Evolutionary conservation across 352 stramenopile genomes (phyloP).

Genomic region (Globisporangium canariense): DNA sequence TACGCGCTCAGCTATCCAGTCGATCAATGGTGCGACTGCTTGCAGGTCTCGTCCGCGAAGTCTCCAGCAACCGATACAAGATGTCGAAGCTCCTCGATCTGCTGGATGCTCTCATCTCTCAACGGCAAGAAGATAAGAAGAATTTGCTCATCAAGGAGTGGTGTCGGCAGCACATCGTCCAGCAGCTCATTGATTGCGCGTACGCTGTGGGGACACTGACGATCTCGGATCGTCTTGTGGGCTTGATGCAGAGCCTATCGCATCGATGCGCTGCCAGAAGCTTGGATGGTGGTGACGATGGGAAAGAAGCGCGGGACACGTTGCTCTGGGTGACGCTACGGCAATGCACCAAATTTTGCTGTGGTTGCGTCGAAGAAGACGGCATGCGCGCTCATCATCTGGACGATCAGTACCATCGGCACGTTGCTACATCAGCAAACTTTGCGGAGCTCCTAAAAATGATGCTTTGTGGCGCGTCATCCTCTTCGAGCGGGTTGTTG

Average conservation of each 20-base stretch:
- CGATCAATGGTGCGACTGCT: slow-evolving; percentile 31
- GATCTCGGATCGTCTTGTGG: slow-evolving; percentile 20
- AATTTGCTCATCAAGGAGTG: slow-evolving; percentile 24
- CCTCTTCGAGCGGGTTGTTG: neutral
- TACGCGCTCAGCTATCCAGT: slow-evolving; percentile 39
- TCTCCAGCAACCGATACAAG: slow-evolving; percentile 18
- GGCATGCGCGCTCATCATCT: neutral
- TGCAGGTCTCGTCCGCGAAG: slow-evolving; percentile 19
- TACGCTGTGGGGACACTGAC: slow-evolving; percentile 24
- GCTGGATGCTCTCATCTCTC: slow-evolving; percentile 28
- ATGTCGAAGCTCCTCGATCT: slow-evolving; percentile 37
- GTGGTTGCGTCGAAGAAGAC: slow-evolving; percentile 24
- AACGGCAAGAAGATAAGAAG: slow-evolving; percentile 16
- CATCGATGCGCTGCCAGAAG: neutral
- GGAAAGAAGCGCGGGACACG: slow-evolving; percentile 8
- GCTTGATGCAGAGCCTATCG: slow-evolving; percentile 34
- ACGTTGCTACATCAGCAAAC: slow-evolving; percentile 23
- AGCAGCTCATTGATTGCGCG: slow-evolving; percentile 41
- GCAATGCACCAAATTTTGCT: slow-evolving; percentile 59
- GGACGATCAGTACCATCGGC: slow-evolving; percentile 14
- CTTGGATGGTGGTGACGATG: slow-evolving; percentile 7
- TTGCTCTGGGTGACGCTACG: slow-evolving; percentile 52
- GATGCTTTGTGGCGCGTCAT: slow-evolving; percentile 26
- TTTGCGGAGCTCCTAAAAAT: slow-evolving; percentile 50
- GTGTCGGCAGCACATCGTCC: slow-evolving; percentile 39